Evolutionary conservation across 257 asterid genomes (phyloP).

Genomic region (Leonotis leonurus): DNA sequence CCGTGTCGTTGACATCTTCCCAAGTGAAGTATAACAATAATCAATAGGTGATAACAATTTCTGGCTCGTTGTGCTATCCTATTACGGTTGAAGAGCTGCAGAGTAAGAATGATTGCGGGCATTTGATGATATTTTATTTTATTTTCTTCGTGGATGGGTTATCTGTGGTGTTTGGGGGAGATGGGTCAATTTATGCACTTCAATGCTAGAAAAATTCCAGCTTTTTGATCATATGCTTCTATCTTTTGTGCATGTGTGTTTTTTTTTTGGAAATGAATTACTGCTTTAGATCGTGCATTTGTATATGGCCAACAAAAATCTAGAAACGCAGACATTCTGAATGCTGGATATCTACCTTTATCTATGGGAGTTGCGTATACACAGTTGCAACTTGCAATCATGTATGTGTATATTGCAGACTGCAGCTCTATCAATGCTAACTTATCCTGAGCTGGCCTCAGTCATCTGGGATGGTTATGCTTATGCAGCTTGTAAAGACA

Average conservation of each 20-base stretch:
- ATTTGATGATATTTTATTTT: not conserved
- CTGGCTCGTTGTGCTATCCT: slow-evolving; percentile 1
- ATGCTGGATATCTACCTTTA: slow-evolving; percentile 6
- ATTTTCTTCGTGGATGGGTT: not conserved
- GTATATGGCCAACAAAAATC: not conserved
- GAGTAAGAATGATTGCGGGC: slow-evolving; percentile 7
- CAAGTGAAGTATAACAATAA: not conserved
- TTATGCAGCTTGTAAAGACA: not conserved
- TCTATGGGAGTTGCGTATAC: no score
- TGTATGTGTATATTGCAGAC: not conserved
- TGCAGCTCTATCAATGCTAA: not conserved
- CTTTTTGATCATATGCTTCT: slow-evolving; percentile 7
- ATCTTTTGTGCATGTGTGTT: not conserved
- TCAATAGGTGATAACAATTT: slow-evolving; percentile 12
- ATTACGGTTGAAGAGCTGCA: slow-evolving; percentile 9
- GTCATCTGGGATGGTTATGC: not conserved
- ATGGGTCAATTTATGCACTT: slow-evolving; percentile 2
- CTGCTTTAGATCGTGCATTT: slow-evolving; percentile 8
- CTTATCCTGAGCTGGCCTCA: slow-evolving; percentile 1
- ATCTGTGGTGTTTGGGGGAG: not conserved
- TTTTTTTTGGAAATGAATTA: not conserved
- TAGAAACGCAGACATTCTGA: not conserved
- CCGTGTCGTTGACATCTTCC: not conserved
- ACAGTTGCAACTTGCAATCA: no score
- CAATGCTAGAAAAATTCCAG: not conserved